A percentile compares a stretch with the other conserved stretches of the same genome.
Evolutionary conservation across 2,329 filamentous ascomycete species (phyloP).

Genomic region (Celoporthe dispersa): DNA sequence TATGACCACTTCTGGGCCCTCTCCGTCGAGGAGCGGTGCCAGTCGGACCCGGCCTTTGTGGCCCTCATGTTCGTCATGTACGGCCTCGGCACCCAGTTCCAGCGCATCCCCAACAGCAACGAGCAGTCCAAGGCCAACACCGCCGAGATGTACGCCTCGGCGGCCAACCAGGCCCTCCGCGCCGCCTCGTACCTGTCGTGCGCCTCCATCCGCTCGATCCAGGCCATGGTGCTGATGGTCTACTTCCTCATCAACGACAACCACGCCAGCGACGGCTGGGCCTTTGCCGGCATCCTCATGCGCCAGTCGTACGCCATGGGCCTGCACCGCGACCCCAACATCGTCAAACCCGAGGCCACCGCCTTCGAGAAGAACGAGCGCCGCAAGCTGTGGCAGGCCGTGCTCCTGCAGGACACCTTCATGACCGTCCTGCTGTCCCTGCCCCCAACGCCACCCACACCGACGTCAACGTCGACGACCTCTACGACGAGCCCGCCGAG

Average conservation of each 20-base stretch:
- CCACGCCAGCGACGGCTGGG: constrained; percentile 81
- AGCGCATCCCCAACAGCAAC: constrained; percentile 56
- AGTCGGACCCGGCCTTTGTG: constrained; percentile 69
- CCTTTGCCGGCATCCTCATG: constrained; percentile 77
- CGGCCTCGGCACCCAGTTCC: constrained; percentile 78
- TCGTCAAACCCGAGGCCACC: constrained; percentile 68
- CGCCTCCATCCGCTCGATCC: constrained; percentile 72
- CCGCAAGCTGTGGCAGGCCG: constrained; percentile 81
- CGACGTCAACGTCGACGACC: constrained; percentile 75
- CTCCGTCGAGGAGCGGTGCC: constrained; percentile 58
- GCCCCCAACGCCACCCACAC: constrained; percentile 80
- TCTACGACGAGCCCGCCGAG: constrained; percentile 61
- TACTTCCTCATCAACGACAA: constrained; percentile 89
- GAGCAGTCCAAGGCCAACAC: constrained; percentile 65
- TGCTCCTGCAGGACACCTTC: constrained; percentile 81
- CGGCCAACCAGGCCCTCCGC: constrained; percentile 76
- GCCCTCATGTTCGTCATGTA: constrained; percentile 78
- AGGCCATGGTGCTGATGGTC: constrained; percentile 80
- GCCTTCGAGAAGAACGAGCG: constrained; percentile 78
- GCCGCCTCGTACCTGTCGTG: constrained; percentile 78
- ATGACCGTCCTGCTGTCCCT: constrained; percentile 77
- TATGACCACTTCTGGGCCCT: constrained; percentile 80
- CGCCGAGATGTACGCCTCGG: constrained; percentile 81
- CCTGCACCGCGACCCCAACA: constrained; percentile 77
- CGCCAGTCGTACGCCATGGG: constrained; percentile 83